Evolutionary conservation across 2,329 filamentous ascomycete genomes (phyloP), one percentile per base, ranked within the genome.

Genomic region (Aspergillus sp.): DNA sequence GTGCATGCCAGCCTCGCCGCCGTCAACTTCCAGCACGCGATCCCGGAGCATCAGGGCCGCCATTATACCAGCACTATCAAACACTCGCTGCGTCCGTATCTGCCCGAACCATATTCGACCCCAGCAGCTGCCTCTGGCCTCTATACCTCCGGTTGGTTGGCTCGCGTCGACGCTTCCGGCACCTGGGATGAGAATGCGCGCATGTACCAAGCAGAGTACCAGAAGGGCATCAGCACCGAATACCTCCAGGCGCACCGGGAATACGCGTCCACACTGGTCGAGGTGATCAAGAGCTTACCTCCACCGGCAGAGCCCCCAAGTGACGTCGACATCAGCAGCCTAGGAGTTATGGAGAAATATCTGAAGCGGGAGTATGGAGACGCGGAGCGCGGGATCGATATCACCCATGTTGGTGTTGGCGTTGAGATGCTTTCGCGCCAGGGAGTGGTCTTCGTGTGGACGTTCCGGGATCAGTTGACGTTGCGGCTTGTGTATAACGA

Each of bases 341-440:
- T 67, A 3, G 63, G 63, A 16, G 54, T 63, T 11, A 42, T 57
- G 36, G 65, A 67, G 31, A 60, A 52, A 29, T 55, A 59, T 42
- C 11, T 67, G 24, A 39, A 70, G 20, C 68, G 63, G 12, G 63
- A 62, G 6, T 73, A 73, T 52, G 63, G 68, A 14, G 14, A 22
- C 11, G 4, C 49, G 7, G 24, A 29, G 49, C 16, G 49, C 2
- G 49, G 24, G 10, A 31, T 51, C 14, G 49, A 29, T 7, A 18
- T 51, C 16, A n/a, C 10, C 7, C 14, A 65, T 29, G 61, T 71
- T 2, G 68, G 69, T 47, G 52, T 73, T 12, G 72, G 74, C 1
- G 68, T 75, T 20, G 71, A 75, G 58, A 71, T 69, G 49, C 62
- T 74, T 31, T 66, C 69, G 0, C 65, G 72, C 22, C 69, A 73